Base-by-base conservation (phyloP, 768 basidiomycete genomes). In the Xerocomellus intermedius region DNA sequence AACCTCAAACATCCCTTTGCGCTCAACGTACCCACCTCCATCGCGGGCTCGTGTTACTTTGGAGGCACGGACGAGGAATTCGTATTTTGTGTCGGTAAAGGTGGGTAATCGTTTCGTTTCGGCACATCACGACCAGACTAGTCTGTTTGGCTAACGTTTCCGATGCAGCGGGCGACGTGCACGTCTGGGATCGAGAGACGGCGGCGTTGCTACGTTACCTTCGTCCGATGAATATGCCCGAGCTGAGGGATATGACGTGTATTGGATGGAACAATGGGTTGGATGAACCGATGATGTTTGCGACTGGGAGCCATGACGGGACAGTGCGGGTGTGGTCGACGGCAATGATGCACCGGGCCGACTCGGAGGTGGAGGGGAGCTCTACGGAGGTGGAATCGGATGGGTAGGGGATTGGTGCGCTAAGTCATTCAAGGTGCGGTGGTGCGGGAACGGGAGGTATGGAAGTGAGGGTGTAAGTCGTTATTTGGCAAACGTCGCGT, bases 121-220 rank as follows among this genome's bases (percentile, higher is more conserved):
- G 36, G 6, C 13, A 2, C 35, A 36, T 14, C 10, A 1, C 10
- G 6, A 12, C 45, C 19, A 30, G 41, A n/a, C 17, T 3, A 28
- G 37, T 8, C n/a, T 32, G 32, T n/a, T 22, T 42, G 22, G 6
- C 37, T 35, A 1, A 26, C 16, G 2, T 38, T 36, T 24, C 6
- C 8, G 33, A 17, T n/a, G 1, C 57, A 91, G 89, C 81, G 58
- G 91, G 90, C 1, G 86, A 91, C 57, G 87, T 93, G 14, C 86
- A 89, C 60, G 84, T 92, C 24, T 93, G 91, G 91, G 91, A 93
- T 63, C 83, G 84, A 51, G 89, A 91, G 70, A 86, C 86, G 13
- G 91, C 82, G 3, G 78, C 82, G 9, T 69, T 91, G 8, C 72
- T 92, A 4, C 88, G 89, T 50, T 80, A 85, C 55, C 76, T 92